Evolutionary conservation across 1,284 basidiomycete genomes (phyloP), one percentile per base, ranked within the genome.

Genomic region (Porphyrellus sp.): DNA sequence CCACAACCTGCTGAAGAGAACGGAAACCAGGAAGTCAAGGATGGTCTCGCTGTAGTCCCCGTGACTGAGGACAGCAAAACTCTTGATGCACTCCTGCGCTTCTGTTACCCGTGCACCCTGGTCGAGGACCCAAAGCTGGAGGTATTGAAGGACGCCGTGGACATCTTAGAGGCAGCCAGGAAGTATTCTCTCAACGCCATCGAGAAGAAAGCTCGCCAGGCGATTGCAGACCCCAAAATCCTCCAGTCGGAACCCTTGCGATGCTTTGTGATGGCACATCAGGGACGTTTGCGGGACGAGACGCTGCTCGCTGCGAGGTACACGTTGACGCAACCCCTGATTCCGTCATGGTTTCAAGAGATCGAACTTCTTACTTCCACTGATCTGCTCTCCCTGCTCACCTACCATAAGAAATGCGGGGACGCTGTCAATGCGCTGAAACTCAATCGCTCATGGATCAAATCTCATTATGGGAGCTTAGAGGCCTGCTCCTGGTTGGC

Each of bases 101-200:
- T 64, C 33, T 63, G 62, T 41, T 68, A 67, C 40, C 69, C 67
- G 3, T 60, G 47, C 11, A 60, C 57, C 5, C 27, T 59, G 18
- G 53, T 57, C 9, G 57, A 60, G 8, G 57, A 59, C n/a, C 60
- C 59, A 15, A 39, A 37, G 13, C 13, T 62, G 6, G 53, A 56
- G 0, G 37, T 42, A 4, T 27, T 59, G 20, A 33, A 27, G n/a
- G 60, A 51, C 6, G 20, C 31, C 2, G 16, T 53, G 6, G 31
- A 52, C n/a, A 43, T 60, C 4, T 49, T 59, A 1, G 51, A 55
- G 13, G 57, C 53, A 4, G 47, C 59, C 11, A 41, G 33, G 33
- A 60, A 57, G 24, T 59, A 60, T 39, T 51, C 49, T n/a, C 40
- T 53, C 16, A 38, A 53, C 31, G 35, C 20, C 9, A 55, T 60